A percentile compares a stretch with the other conserved stretches of the same genome.
phyloP scores from a whole-genome alignment of 2,329 filamentous ascomycete genomes.

The Trichoderma sp. region DNA sequence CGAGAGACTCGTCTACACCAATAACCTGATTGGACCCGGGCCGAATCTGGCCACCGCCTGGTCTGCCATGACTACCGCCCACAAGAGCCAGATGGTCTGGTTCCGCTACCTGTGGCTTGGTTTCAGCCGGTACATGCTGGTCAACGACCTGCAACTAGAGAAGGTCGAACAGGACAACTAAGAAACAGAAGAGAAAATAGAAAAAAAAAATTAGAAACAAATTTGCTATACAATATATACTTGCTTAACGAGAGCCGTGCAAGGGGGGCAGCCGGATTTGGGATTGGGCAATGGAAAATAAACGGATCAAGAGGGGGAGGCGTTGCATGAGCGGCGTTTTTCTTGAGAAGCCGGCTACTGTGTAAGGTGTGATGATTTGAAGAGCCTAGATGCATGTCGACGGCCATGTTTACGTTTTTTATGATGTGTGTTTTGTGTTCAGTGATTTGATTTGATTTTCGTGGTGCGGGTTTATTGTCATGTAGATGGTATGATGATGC shows the following conservation, averaged over 20 bases:
- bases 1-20: slow-evolving; percentile 66
- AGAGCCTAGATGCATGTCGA: slow-evolving; percentile 4
- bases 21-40: slow-evolving; percentile 57
- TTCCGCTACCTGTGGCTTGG: slow-evolving; percentile 96
- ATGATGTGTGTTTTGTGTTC: background rate
- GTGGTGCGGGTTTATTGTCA: background rate
- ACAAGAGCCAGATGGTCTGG: slow-evolving; percentile 97
- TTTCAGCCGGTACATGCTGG: slow-evolving; percentile 87
- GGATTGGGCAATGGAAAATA: background rate
- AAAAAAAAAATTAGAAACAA: background rate
- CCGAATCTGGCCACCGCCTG: slow-evolving; percentile 58
- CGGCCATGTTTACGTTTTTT: slow-evolving; percentile 9
- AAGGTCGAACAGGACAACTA: slow-evolving; percentile 24
- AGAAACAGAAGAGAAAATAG: background rate
- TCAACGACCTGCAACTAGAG: slow-evolving; percentile 76
- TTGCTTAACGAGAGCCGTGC: background rate
- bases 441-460: background rate
- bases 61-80: slow-evolving; percentile 82
- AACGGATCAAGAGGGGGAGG: slow-evolving; percentile 3
- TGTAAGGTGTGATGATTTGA: background rate
- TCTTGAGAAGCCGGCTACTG: slow-evolving; percentile 1
- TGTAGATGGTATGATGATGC: background rate
- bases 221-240: background rate
- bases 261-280: background rate
- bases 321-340: slow-evolving; percentile 18